Percentiles rank a stretch among this genome's conserved stretches.
Conservation (phyloP, 345 rosid species). For the Carallia pectinifolia region DNA sequence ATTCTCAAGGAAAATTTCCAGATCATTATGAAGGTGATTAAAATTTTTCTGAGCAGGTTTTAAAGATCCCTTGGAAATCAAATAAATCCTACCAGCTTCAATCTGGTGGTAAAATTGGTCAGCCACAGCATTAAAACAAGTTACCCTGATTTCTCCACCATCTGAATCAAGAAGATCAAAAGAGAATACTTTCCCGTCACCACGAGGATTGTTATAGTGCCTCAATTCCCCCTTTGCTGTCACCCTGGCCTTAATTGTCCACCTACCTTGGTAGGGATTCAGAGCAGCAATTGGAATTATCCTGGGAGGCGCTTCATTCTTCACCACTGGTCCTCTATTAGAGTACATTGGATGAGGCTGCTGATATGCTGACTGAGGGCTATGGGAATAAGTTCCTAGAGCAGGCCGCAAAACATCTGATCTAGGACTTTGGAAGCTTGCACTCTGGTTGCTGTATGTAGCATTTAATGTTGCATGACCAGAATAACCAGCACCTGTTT, state of each 20-base stretch:
- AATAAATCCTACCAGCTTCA: constrained; percentile 72
- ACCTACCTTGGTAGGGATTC: constrained; percentile 84
- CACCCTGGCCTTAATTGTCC: constrained; percentile 95
- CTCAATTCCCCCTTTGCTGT: constrained; percentile 72
- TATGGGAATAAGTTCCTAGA: constrained; percentile 26
- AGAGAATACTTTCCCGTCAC: constrained; percentile 86
- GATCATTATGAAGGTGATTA: constrained; percentile 83
- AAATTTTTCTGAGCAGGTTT: constrained; percentile 81
- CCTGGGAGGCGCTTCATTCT: constrained; percentile 66
- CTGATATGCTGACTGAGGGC: constrained; percentile 46
- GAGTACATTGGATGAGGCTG: constrained; percentile 55
- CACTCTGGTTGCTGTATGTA: constrained; percentile 31
- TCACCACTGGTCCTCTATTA: constrained; percentile 71
- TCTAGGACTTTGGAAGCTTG: constrained; percentile 38
- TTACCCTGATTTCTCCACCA: constrained; percentile 89
- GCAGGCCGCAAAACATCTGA: constrained; percentile 42
- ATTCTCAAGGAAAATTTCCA: constrained; percentile 62
- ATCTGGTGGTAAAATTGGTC: constrained; percentile 75
- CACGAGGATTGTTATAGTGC: constrained; percentile 70
- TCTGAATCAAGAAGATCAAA: constrained; percentile 88
- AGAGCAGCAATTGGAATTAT: constrained; percentile 75
- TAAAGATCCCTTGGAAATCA: constrained; percentile 72
- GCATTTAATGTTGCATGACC: constrained; percentile 35
- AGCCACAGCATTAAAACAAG: constrained; percentile 87
- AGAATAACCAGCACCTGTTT: constrained; percentile 30